These are phyloP conservation scores for Chlorencoelia australis DNA, from an alignment of 2,329 filamentous ascomycete genomes.

Conservation along the genomic window DNA sequence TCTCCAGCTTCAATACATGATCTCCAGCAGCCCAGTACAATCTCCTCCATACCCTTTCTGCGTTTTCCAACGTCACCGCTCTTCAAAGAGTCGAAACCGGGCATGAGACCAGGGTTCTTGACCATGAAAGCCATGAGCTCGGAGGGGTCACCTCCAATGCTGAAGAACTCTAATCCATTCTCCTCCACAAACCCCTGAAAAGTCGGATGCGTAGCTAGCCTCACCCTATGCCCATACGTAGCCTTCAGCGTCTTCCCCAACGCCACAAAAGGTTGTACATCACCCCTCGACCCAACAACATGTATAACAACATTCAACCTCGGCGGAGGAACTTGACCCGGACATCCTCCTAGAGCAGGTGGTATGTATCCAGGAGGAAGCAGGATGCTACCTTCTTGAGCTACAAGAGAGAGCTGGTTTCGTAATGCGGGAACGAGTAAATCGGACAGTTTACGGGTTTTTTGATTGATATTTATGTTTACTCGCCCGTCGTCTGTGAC, in stretches of 20 bases:
- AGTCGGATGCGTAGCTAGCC: slow-evolving; percentile 61
- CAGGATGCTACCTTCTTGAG: slow-evolving; percentile 36
- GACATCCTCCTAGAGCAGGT: slow-evolving; percentile 56
- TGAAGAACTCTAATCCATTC: slow-evolving; percentile 65
- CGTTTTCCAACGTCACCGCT: slow-evolving; percentile 69
- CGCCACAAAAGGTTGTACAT: slow-evolving; percentile 68
- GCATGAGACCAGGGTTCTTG: slow-evolving; percentile 78
- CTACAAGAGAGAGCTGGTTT: slow-evolving; percentile 35
- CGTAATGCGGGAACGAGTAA: slow-evolving; percentile 56
- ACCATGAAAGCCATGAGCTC: slow-evolving; percentile 87
- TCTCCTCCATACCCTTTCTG: slow-evolving; percentile 64
- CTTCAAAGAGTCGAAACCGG: slow-evolving; percentile 65
- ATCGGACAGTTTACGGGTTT: slow-evolving; percentile 52
- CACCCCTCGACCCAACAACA: slow-evolving; percentile 63
- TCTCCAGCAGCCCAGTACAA: slow-evolving; percentile 77
- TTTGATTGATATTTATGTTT: slow-evolving; percentile 70
- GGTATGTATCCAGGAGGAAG: slow-evolving; percentile 63
- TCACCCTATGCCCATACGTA: slow-evolving; percentile 59
- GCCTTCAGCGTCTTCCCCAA: slow-evolving; percentile 55
- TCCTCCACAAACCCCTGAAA: slow-evolving; percentile 61
- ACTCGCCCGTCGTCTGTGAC: slow-evolving; percentile 66
- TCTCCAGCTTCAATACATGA: slow-evolving; percentile 75
- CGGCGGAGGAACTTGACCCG: slow-evolving; percentile 47
- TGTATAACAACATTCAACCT: slow-evolving; percentile 63
- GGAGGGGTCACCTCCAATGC: slow-evolving; percentile 64